Percentiles rank a stretch among this genome's conserved stretches.
Evolutionary conservation across 139 green algal genomes (phyloP).

Genomic region (Diplosphaera chodatii): DNA sequence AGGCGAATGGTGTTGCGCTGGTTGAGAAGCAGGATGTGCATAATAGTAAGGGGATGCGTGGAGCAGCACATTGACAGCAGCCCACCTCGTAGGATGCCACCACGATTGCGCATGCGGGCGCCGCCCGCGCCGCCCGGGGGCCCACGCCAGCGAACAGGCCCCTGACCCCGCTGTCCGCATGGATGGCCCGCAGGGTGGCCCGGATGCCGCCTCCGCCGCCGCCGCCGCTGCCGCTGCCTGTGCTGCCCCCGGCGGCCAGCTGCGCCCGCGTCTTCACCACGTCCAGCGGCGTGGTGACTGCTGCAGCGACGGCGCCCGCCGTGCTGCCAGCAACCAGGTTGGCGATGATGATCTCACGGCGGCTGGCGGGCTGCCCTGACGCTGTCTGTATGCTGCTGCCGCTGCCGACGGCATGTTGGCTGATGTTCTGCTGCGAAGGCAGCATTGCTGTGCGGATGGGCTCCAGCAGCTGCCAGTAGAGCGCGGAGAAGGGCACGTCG

Average conservation of each 20-base stretch:
- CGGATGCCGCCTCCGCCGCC: conserved; percentile 1
- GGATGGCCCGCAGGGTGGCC: conserved; percentile 37
- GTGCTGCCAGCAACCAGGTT: conserved; percentile 45
- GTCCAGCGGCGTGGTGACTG: conserved; percentile 90
- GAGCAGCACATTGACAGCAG: too few species aligned
- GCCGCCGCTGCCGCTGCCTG: too few species aligned
- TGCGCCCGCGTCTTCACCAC: conserved; percentile 92
- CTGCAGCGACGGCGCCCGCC: conserved; percentile 68
- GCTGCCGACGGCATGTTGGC: background rate
- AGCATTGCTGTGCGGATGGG: conserved; percentile 53
- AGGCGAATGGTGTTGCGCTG: too few species aligned
- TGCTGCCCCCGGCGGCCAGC: conserved; percentile 18
- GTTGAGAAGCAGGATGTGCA: too few species aligned
- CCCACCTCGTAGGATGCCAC: conserved; percentile 80
- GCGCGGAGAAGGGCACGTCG: conserved; percentile 91
- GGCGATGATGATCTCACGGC: conserved; percentile 1
- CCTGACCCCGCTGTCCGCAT: conserved; percentile 41
- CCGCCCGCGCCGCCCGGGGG: conserved; percentile 58
- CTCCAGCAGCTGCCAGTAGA: conserved; percentile 92
- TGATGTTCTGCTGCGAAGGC: background rate
- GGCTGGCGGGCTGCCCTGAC: background rate
- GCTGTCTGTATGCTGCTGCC: background rate
- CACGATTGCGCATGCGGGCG: conserved; percentile 87
- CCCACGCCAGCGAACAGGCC: conserved; percentile 74
- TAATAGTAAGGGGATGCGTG: too few species aligned